phyloP scores from a whole-genome alignment of 2,329 filamentous ascomycete genomes.

The Madurella fahalii region DNA sequence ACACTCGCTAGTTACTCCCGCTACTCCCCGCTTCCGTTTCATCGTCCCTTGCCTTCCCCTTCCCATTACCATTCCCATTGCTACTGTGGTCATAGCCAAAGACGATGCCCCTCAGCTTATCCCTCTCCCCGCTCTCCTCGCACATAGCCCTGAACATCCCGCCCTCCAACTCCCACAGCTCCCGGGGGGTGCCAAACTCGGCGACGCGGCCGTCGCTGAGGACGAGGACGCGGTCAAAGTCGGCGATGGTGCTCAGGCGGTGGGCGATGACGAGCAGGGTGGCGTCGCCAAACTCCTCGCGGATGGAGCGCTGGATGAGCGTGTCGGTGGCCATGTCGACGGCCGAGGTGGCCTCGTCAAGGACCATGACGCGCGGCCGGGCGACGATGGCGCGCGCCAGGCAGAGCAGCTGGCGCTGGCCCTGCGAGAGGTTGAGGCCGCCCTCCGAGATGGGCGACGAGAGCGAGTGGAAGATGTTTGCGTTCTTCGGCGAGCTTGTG shows the following conservation, averaged over 20 bases:
- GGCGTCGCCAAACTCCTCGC: slow-evolving; percentile 64
- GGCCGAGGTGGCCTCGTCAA: slow-evolving; percentile 75
- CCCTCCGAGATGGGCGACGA: slow-evolving; percentile 64
- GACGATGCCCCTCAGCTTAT: slow-evolving; percentile 48
- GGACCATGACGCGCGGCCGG: slow-evolving; percentile 70
- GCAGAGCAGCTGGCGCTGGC: slow-evolving; percentile 72
- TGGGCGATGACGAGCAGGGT: slow-evolving; percentile 74
- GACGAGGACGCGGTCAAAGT: slow-evolving; percentile 71
- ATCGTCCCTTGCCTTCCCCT: background rate
- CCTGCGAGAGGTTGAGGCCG: slow-evolving; percentile 70
- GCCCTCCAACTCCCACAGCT: slow-evolving; percentile 50
- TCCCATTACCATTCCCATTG: background rate
- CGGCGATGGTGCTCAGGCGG: slow-evolving; percentile 69
- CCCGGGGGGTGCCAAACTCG: slow-evolving; percentile 62
- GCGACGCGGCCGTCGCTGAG: slow-evolving; percentile 63
- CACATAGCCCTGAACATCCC: slow-evolving; percentile 27
- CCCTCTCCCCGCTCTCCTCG: slow-evolving; percentile 31
- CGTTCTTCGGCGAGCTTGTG: slow-evolving; percentile 44
- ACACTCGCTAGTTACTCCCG: too few species aligned
- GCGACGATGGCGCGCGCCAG: slow-evolving; percentile 69
- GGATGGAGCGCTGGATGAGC: slow-evolving; percentile 68
- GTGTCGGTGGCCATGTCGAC: slow-evolving; percentile 74
- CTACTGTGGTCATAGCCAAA: slow-evolving; percentile 24
- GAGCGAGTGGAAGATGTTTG: slow-evolving; percentile 63
- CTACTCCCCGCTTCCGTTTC: too few species aligned